These are phyloP conservation scores for Populus nigra DNA, from an alignment of 345 rosid genomes.

Conservation along the genomic window DNA sequence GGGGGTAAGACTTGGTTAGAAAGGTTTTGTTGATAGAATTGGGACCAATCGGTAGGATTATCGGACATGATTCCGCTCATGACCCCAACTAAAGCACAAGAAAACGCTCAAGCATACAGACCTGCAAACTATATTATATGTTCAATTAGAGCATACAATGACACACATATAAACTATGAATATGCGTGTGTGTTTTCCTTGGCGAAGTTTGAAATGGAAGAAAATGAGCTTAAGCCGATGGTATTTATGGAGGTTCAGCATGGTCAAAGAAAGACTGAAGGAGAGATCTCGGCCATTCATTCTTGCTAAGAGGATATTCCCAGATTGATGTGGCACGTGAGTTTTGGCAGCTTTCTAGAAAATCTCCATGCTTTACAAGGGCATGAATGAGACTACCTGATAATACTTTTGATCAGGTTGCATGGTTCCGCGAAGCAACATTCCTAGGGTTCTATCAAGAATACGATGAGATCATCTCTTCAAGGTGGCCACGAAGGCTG, in stretches of 20 bases:
- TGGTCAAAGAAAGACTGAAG: constrained; percentile 38
- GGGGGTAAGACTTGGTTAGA: constrained; percentile 1
- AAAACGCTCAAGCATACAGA: too few species aligned
- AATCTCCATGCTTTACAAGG: too few species aligned
- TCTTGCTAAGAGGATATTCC: neutral
- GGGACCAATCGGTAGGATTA: constrained; percentile 63
- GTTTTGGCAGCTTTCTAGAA: neutral
- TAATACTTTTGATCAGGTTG: neutral
- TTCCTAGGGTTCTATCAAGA: neutral
- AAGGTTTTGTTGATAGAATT: constrained; percentile 49
- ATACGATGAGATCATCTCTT: neutral
- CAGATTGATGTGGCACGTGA: neutral
- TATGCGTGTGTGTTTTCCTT: neutral
- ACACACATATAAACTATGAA: neutral
- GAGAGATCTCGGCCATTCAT: constrained; percentile 34
- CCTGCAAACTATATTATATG: neutral
- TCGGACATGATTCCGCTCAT: constrained; percentile 56
- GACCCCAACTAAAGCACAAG: neutral
- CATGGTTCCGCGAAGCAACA: constrained; percentile 21
- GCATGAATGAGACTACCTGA: neutral
- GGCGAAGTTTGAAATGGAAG: constrained; percentile 17
- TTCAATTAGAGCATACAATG: neutral
- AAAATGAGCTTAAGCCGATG: neutral
- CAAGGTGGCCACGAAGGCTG: constrained; percentile 16
- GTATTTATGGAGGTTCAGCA: constrained; percentile 39